A percentile compares a stretch with the other conserved stretches of the same genome.
phyloP scores from a whole-genome alignment of 108 stramenopile genomes.

The Epipyxis sp. region DNA sequence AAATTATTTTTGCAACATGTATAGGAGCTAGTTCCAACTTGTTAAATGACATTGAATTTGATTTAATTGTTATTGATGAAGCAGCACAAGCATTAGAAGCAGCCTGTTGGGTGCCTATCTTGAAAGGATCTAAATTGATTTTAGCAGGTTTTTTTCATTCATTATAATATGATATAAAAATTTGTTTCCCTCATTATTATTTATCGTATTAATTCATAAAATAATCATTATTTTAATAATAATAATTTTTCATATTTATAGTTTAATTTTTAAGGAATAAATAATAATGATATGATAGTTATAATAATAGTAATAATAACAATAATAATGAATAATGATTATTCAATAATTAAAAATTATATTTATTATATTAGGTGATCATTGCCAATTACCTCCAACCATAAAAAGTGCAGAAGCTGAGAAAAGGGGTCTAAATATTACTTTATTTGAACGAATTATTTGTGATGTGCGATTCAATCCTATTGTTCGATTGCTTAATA shows the following conservation, averaged over 20 bases:
- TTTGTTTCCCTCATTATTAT: too few relatives aligned
- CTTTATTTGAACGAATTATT: constrained; percentile 92
- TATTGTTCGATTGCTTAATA: constrained; percentile 73
- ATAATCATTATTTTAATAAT: too few relatives aligned
- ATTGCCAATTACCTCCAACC: constrained; percentile 94
- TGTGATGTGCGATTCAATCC: constrained; percentile 50
- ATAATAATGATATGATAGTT: too few relatives aligned
- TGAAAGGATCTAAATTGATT: constrained; percentile 72
- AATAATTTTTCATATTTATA: too few relatives aligned
- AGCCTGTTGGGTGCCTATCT: constrained; percentile 85
- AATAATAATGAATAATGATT: too few relatives aligned
- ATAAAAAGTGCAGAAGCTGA: constrained; percentile 64
- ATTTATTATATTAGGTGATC: too few relatives aligned
- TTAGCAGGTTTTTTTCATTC: too few relatives aligned
- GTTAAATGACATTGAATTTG: constrained; percentile 63
- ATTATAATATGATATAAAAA: too few relatives aligned
- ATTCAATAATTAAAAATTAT: too few relatives aligned
- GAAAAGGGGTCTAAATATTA: constrained; percentile 64
- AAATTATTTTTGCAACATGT: constrained; percentile 52
- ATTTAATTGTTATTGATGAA: constrained; percentile 97
- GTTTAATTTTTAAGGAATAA: too few relatives aligned
- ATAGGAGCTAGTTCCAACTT: constrained; percentile 44
- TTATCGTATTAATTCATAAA: too few relatives aligned
- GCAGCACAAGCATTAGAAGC: constrained; percentile 94
- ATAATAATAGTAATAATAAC: too few relatives aligned